Evolutionary conservation across 768 basidiomycete genomes (phyloP).

Genomic region (Boletellus ananiceps): DNA sequence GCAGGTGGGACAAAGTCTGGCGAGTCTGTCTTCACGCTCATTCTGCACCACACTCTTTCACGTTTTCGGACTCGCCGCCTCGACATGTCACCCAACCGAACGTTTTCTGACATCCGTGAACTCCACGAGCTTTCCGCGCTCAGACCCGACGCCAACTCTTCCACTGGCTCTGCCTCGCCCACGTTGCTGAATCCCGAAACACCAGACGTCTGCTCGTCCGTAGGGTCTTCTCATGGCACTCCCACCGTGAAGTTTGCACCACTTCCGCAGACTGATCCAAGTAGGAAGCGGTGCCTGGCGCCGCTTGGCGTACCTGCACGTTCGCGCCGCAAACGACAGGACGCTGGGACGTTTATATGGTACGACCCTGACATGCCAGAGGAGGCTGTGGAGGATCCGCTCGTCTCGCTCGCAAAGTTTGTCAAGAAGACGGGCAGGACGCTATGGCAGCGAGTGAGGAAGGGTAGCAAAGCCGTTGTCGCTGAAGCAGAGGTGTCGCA

Average conservation of each 20-base stretch:
- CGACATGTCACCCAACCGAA: conserved; percentile 12
- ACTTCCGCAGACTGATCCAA: conserved; percentile 48
- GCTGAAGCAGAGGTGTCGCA: conserved; percentile 8
- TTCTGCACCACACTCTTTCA: conserved; percentile 23
- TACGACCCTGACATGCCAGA: conserved; percentile 23
- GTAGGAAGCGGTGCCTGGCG: conserved; percentile 42
- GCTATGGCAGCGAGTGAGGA: conserved; percentile 47
- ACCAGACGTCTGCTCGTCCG: conserved; percentile 12
- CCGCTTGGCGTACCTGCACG: conserved; percentile 54
- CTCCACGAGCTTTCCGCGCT: conserved; percentile 14
- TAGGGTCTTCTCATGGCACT: conserved; percentile 13
- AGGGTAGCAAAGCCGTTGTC: conserved; percentile 22
- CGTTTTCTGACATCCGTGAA: conserved; percentile 14
- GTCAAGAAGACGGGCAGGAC: conserved; percentile 40
- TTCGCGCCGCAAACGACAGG: conserved; percentile 25
- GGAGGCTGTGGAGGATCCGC: conserved; percentile 42
- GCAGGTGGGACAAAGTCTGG: conserved; percentile 10
- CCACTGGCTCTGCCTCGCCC: conserved; percentile 11
- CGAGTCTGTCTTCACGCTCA: conserved; percentile 9
- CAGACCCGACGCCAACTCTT: conserved; percentile 15
- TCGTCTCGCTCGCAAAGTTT: conserved; percentile 46
- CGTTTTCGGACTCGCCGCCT: neutral
- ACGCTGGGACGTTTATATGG: conserved; percentile 18
- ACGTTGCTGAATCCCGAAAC: conserved; percentile 8
- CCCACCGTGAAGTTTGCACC: conserved; percentile 55